Evolutionary conservation across 73 alveolate genomes (phyloP).

Genomic region (Blepharisma japonicum): DNA sequence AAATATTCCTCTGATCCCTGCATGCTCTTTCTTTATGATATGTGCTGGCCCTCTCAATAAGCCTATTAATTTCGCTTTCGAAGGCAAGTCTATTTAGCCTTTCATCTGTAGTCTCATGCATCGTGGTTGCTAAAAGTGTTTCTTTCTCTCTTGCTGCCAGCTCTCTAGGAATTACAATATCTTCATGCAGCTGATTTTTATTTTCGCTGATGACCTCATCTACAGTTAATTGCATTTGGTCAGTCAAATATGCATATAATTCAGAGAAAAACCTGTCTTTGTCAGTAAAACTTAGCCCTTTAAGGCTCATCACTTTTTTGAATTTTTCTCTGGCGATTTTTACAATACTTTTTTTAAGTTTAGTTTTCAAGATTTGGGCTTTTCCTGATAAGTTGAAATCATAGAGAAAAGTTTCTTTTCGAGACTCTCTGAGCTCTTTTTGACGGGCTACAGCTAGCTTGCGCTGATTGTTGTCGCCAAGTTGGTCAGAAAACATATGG

Average conservation of each 20-base stretch:
- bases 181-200: constrained; percentile 89
- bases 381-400: constrained; percentile 93
- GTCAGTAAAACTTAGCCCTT: constrained; percentile 83
- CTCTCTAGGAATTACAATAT: constrained; percentile 69
- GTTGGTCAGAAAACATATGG: neutral
- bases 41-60: constrained; percentile 71
- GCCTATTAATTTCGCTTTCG: constrained; percentile 87
- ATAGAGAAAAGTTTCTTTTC: constrained; percentile 89
- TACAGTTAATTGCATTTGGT: constrained; percentile 76
- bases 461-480: neutral
- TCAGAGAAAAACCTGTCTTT: constrained; percentile 91
- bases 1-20: constrained; percentile 72
- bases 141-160: constrained; percentile 79
- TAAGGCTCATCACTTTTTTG: constrained; percentile 79
- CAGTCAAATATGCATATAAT: constrained; percentile 87
- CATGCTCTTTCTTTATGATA: constrained; percentile 61
- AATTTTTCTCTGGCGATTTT: constrained; percentile 90
- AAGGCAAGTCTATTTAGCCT: constrained; percentile 78
- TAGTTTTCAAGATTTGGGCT: constrained; percentile 91
- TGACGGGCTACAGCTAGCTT: constrained; percentile 12
- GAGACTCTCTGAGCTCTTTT: constrained; percentile 45
- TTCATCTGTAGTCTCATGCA: constrained; percentile 79
- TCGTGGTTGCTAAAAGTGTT: constrained; percentile 52
- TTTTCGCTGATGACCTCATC: constrained; percentile 66
- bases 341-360: constrained; percentile 92